Base-by-base conservation (phyloP, 2,329 filamentous ascomycete genomes). In the Fusarium stilboides region DNA sequence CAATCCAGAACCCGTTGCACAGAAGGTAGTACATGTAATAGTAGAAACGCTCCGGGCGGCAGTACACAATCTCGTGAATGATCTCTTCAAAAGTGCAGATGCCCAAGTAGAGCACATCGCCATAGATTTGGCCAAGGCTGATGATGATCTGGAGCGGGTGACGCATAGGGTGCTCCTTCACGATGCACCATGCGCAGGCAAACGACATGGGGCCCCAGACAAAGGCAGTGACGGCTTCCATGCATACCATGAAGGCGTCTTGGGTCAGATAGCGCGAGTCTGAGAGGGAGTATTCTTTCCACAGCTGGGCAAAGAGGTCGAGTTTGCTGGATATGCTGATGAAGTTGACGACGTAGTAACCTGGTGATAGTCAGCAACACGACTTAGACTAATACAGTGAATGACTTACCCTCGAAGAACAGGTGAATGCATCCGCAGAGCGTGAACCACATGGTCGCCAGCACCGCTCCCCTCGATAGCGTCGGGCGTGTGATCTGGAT, bases 391-490 rank as follows among this genome's bases (percentile, higher is more conserved):
- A 6, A 8, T 12, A 10, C 2, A 17, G 5, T 9, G 3, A 24
- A 5, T 13, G 9, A n/a, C 8, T 13, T 66, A 79, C 79, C 80
- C 71, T 85, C 82, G 39, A 84, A 80, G 68, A 82, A 78, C 22
- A 81, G 53, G 65, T 83, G 81, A 62, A 83, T 83, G 65, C 70
- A 86, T 77, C 81, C 87, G 85, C 91, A 92, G 15, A 95, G 83
- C 22, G 91, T 85, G 77, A 94, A 94, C 93, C 93, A 95, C 79
- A 93, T 79, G 22, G 91, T 87, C 6, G 86, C 87, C 14, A 85
- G 71, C 45, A 88, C 83, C 69, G 94, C 91, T 26, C 77, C 77
- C 9, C 72, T 78, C 34, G 82, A 80, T 53, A 93, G 75, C 12
- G 78, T 81, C 3, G 88, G 87, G 19, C 87, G 83, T 40, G 84